A percentile compares a stretch with the other conserved stretches of the same genome.
Evolutionary conservation across 108 stramenopile genomes (phyloP).

Genomic region (Pseudonitzschia delicatissima): DNA sequence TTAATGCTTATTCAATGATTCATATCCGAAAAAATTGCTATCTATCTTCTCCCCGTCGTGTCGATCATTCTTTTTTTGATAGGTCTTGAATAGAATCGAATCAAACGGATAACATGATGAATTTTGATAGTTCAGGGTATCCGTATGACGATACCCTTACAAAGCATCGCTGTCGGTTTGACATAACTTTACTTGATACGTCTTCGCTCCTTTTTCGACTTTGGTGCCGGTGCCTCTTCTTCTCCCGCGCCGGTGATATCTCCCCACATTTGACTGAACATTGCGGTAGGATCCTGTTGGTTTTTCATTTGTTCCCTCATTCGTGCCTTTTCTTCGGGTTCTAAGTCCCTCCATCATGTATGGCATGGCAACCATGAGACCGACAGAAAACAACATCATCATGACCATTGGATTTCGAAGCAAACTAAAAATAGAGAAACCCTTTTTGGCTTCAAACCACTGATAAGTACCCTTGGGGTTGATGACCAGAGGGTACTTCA

Average conservation of each 20-base stretch:
- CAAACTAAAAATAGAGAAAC: constrained; percentile 64
- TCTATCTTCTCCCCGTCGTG: no score
- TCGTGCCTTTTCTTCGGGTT: constrained; percentile 82
- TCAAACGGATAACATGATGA: no score
- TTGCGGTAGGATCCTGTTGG: constrained; percentile 86
- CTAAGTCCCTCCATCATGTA: constrained; percentile 87
- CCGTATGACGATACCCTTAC: no score
- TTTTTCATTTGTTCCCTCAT: constrained; percentile 86
- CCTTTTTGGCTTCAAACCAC: constrained; percentile 70
- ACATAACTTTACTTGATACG: neutral
- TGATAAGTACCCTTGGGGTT: constrained; percentile 73
- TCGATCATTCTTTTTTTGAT: no score
- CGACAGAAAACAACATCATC: constrained; percentile 78
- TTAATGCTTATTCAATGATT: no score
- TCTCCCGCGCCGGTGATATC: constrained; percentile 51
- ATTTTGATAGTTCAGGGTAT: no score
- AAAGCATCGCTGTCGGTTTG: no score
- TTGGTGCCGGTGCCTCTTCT: constrained; percentile 23
- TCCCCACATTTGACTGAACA: constrained; percentile 70
- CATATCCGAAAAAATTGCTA: no score
- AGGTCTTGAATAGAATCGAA: no score
- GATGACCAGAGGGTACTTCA: constrained; percentile 69
- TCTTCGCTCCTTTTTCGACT: constrained; percentile 20
- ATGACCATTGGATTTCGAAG: constrained; percentile 90
- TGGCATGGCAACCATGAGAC: constrained; percentile 81